Evolutionary conservation across 495 filamentous ascomycete species (phyloP).

Genomic region (Neurospora sp.): DNA sequence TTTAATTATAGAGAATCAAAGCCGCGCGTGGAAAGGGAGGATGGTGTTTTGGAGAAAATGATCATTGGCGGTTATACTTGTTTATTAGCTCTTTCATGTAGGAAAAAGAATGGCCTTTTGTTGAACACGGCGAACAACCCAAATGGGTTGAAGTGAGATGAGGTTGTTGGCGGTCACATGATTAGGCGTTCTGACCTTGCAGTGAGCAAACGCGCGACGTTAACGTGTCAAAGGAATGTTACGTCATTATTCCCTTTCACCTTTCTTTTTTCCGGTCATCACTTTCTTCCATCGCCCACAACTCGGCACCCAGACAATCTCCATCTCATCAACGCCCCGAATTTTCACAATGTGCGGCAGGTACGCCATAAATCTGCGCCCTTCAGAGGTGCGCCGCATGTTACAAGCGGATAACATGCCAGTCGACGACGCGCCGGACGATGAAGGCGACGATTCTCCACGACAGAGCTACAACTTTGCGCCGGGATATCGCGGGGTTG

Average conservation of each 20-base stretch:
- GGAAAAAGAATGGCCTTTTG: not conserved
- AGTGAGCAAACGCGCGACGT: not conserved
- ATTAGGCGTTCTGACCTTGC: conserved; percentile 9
- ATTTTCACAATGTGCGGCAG: conserved; percentile 66
- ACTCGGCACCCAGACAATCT: not conserved
- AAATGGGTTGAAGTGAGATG: not conserved
- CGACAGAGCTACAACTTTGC: conserved; percentile 89
- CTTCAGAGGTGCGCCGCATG: conserved; percentile 55
- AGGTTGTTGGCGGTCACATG: conserved; percentile 10
- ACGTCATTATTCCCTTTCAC: not conserved
- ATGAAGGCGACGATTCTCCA: conserved; percentile 45
- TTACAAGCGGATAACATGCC: conserved; percentile 66
- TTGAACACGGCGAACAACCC: not conserved
- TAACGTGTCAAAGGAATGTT: not conserved
- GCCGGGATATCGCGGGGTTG: conserved; percentile 72
- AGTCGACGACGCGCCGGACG: conserved; percentile 66
- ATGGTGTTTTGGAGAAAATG: not conserved
- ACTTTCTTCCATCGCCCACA: not conserved
- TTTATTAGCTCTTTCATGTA: not conserved
- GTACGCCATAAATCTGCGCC: conserved; percentile 68
- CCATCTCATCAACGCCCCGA: not conserved
- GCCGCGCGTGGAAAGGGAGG: not conserved
- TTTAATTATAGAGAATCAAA: not conserved
- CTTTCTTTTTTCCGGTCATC: not conserved
- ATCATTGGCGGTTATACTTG: not conserved